Percentiles rank a stretch among this genome's conserved stretches.
Conservation (phyloP, 2,329 filamentous ascomycete genomes). For the Pyrenochaeta sp. region DNA sequence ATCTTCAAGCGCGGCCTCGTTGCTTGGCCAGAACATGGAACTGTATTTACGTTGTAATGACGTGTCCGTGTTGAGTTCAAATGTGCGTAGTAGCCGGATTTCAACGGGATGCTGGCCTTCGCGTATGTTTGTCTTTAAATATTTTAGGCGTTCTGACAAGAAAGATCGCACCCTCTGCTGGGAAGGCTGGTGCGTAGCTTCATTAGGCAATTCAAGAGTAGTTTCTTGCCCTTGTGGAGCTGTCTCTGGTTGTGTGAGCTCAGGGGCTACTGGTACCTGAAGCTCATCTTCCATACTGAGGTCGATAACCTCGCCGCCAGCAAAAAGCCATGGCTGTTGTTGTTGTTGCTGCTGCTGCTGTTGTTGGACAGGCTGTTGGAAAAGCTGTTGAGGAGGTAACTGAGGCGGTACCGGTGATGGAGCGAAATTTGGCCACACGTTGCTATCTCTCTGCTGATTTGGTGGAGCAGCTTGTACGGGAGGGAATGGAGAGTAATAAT, state of each 20-base stretch:
- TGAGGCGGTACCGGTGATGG: neutral
- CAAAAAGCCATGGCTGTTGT: neutral
- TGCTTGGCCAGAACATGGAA: conserved; percentile 1
- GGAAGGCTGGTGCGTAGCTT: neutral
- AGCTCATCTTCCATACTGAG: neutral
- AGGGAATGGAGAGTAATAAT: too few species aligned
- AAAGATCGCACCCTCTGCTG: neutral
- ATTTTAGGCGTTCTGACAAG: neutral
- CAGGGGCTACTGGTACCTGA: neutral
- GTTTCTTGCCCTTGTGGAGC: too few species aligned
- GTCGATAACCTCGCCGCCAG: neutral
- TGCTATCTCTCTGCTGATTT: too few species aligned
- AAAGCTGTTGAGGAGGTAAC: too few species aligned
- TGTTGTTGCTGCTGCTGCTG: neutral
- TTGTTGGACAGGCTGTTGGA: neutral
- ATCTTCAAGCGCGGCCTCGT: conserved; percentile 3
- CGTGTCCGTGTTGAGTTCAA: neutral
- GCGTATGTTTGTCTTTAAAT: neutral
- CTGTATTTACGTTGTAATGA: neutral
- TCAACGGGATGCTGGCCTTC: neutral
- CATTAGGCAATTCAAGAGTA: neutral
- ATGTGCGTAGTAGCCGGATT: neutral
- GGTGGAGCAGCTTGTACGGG: too few species aligned
- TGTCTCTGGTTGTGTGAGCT: too few species aligned
- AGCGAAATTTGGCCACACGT: too few species aligned